A percentile compares a stretch with the other conserved stretches of the same genome.
phyloP scores from a whole-genome alignment of 2,329 filamentous ascomycete genomes.

The Lachnellula hyalina region DNA sequence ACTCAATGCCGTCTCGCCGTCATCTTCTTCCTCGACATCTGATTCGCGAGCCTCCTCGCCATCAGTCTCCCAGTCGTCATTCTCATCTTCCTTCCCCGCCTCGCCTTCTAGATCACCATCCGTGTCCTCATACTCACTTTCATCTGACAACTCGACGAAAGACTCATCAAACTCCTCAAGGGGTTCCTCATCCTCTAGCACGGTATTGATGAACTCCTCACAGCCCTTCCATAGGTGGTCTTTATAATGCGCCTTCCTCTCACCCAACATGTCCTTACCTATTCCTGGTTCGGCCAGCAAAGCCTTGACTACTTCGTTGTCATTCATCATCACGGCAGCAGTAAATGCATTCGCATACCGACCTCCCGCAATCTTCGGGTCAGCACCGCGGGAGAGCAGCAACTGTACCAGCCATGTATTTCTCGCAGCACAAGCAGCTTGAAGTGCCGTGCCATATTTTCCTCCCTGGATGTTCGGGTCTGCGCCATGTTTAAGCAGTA shows the following conservation, averaged over 20 bases:
- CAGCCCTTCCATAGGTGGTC: not conserved
- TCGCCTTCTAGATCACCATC: not conserved
- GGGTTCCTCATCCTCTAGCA: not conserved
- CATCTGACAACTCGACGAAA: not conserved
- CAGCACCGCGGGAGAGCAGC: not conserved
- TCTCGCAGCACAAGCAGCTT: not conserved
- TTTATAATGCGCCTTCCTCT: not conserved
- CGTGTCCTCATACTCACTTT: not conserved
- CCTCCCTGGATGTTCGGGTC: constrained; percentile 1
- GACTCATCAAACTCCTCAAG: not conserved
- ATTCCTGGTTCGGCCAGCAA: not conserved
- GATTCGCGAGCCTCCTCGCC: not conserved
- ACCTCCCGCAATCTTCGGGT: not conserved
- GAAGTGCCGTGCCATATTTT: constrained; percentile 1
- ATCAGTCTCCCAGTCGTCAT: not conserved
- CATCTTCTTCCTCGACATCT: not conserved
- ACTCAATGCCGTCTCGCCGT: not conserved
- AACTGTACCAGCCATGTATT: not conserved
- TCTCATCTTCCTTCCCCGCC: not conserved
- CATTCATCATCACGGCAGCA: not conserved
- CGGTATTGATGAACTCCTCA: not conserved
- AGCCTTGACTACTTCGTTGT: not conserved
- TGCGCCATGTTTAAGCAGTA: constrained; percentile 1
- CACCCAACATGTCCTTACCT: not conserved
- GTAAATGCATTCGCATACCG: not conserved